These are phyloP conservation scores for Backusella sp. DNA, from an alignment of 192 early-diverging fungal genomes.

Conservation along the genomic window DNA sequence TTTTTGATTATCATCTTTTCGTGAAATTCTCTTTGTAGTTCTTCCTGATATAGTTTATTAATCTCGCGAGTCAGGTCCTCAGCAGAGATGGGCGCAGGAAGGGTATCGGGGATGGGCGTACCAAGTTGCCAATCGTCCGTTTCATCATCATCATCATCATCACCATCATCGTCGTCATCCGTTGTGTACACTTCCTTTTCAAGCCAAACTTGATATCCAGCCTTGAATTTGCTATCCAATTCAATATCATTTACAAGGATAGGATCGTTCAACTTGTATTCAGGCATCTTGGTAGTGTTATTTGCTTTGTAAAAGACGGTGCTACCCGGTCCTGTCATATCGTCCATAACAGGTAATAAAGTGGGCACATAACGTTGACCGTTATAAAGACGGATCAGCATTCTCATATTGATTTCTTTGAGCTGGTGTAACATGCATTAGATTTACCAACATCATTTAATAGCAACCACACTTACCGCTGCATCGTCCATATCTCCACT, in stretches of 20 bases:
- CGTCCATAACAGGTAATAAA: slow-evolving; percentile 7
- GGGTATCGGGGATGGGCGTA: slow-evolving; percentile 15
- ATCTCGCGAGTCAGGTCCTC: slow-evolving; percentile 14
- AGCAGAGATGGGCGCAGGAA: not conserved
- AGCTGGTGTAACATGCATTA: slow-evolving; percentile 34
- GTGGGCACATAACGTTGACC: slow-evolving; percentile 39
- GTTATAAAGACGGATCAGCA: slow-evolving; percentile 62
- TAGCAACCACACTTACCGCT: not conserved
- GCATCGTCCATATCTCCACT: slow-evolving; percentile 38
- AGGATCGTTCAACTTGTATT: not conserved
- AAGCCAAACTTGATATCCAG: slow-evolving; percentile 70
- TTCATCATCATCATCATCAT: not conserved
- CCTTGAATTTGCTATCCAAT: slow-evolving; percentile 58
- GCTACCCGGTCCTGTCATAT: slow-evolving; percentile 7
- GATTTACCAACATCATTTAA: not conserved
- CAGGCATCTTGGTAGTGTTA: not conserved
- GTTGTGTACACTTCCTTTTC: slow-evolving; percentile 50
- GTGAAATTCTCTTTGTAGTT: slow-evolving; percentile 12
- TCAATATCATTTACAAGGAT: slow-evolving; percentile 32
- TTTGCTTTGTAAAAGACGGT: not conserved
- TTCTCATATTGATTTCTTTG: slow-evolving; percentile 66
- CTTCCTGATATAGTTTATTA: slow-evolving; percentile 24
- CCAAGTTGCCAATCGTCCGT: not conserved
- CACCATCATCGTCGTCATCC: slow-evolving; percentile 5
- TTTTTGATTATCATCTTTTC: not conserved